Evolutionary conservation across 106 monocot species (phyloP).

Genomic region (Apostasia shenzhenica): DNA sequence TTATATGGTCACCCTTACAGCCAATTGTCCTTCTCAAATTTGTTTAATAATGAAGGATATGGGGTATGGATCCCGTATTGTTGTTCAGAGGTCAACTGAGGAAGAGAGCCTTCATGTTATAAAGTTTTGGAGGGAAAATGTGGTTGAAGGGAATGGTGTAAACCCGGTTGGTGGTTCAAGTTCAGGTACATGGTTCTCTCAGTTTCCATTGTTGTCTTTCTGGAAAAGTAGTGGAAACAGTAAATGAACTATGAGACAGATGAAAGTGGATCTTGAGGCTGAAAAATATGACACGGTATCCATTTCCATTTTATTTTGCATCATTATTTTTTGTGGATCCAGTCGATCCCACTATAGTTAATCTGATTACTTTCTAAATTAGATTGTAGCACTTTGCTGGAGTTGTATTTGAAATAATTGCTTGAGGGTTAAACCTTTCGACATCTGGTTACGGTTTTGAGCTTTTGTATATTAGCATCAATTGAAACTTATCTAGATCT

Average conservation of each 20-base stretch:
- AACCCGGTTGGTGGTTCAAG: neutral
- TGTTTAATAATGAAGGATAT: constrained; percentile 70
- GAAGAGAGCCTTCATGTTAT: constrained; percentile 94
- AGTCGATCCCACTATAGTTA: too few species aligned
- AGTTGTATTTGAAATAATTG: too few species aligned
- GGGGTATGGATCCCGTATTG: constrained; percentile 70
- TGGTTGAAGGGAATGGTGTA: neutral
- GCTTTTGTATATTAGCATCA: too few species aligned
- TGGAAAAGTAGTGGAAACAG: constrained; percentile 12
- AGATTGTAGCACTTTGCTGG: too few species aligned
- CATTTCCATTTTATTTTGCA: too few species aligned
- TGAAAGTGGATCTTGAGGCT: neutral
- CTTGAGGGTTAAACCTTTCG: too few species aligned
- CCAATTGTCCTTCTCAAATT: constrained; percentile 75
- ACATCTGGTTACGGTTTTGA: too few species aligned
- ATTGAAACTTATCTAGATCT: too few species aligned
- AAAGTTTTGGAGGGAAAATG: constrained; percentile 49
- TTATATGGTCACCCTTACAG: constrained; percentile 80
- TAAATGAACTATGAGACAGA: neutral
- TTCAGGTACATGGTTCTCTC: constrained; percentile 16
- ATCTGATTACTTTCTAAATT: too few species aligned
- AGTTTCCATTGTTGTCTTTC: constrained; percentile 16
- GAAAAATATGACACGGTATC: neutral
- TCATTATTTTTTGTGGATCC: too few species aligned
- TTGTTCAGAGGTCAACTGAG: constrained; percentile 89